Conservation (phyloP, 345 rosid genomes). For the Lumnitzera littorea region DNA sequence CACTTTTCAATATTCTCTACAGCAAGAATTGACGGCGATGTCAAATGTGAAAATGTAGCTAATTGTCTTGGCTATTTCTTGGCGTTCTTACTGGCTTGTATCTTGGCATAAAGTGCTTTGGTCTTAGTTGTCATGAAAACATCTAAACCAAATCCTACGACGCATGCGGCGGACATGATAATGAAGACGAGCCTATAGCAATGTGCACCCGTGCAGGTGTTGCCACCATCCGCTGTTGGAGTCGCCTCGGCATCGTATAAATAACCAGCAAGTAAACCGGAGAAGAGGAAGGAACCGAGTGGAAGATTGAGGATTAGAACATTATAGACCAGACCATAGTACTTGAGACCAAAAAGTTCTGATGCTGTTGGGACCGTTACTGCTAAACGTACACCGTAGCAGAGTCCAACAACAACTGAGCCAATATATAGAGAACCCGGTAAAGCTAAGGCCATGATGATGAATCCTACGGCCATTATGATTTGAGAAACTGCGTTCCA, state of each 20-base stretch:
- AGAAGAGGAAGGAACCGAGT: slow-evolving; percentile 88
- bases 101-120: slow-evolving; percentile 48
- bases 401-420: slow-evolving; percentile 73
- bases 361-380: slow-evolving; percentile 86
- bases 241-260: slow-evolving; percentile 77
- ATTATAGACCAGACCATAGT: slow-evolving; percentile 83
- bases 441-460: slow-evolving; percentile 69
- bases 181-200: slow-evolving; percentile 74
- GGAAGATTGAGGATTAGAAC: slow-evolving; percentile 84
- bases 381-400: slow-evolving; percentile 90
- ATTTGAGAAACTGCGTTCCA: slow-evolving; percentile 96
- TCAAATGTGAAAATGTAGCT: no score
- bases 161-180: slow-evolving; percentile 60
- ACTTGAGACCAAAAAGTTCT: slow-evolving; percentile 88
- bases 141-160: slow-evolving; percentile 68
- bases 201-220: slow-evolving; percentile 84
- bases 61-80: slow-evolving; percentile 18
- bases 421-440: slow-evolving; percentile 82
- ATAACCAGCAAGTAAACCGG: slow-evolving; percentile 82
- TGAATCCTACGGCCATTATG: slow-evolving; percentile 72
- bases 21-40: no score
- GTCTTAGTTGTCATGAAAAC: slow-evolving; percentile 51
- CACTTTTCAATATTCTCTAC: no score
- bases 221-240: slow-evolving; percentile 67
- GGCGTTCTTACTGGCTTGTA: slow-evolving; percentile 39